Conservation (phyloP, 805 yeast species). For the Cyberlindnera mississippiensis region DNA sequence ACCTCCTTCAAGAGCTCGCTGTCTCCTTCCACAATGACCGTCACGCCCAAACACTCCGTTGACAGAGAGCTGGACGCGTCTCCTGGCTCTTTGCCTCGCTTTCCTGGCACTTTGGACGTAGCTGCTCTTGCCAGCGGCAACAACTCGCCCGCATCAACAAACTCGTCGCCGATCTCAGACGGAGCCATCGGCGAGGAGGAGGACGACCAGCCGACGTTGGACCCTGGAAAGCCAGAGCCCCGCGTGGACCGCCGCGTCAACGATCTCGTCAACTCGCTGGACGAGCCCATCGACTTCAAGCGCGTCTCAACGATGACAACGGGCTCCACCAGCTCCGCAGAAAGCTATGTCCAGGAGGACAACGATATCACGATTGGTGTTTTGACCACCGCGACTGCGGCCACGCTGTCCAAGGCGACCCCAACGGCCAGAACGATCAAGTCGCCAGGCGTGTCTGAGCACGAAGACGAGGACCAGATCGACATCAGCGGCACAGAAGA, state of each 20-base stretch:
- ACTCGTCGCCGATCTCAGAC: conserved; percentile 11
- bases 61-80: conserved; percentile 10
- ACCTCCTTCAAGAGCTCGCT: background rate
- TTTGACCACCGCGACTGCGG: conserved; percentile 16
- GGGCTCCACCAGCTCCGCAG: conserved; percentile 16
- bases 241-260: conserved; percentile 16
- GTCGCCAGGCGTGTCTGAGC: conserved; percentile 7
- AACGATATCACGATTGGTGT: conserved; percentile 16
- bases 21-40: background rate
- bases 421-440: conserved; percentile 16
- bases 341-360: conserved; percentile 10
- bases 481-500: background rate
- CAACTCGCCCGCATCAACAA: conserved; percentile 6
- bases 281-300: conserved; percentile 39
- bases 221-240: conserved; percentile 39
- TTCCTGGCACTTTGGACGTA: conserved; percentile 39
- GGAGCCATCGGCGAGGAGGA: conserved; percentile 1
- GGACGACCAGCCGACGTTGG: conserved; percentile 34
- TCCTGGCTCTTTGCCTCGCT: conserved; percentile 21
- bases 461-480: background rate
- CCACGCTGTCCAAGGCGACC: conserved; percentile 19
- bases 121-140: conserved; percentile 37
- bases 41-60: conserved; percentile 13
- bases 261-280: conserved; percentile 29
- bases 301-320: conserved; percentile 37